Base-by-base conservation (phyloP, 176 grass and related monocot genomes). In the Oryza glaberrima region DNA sequence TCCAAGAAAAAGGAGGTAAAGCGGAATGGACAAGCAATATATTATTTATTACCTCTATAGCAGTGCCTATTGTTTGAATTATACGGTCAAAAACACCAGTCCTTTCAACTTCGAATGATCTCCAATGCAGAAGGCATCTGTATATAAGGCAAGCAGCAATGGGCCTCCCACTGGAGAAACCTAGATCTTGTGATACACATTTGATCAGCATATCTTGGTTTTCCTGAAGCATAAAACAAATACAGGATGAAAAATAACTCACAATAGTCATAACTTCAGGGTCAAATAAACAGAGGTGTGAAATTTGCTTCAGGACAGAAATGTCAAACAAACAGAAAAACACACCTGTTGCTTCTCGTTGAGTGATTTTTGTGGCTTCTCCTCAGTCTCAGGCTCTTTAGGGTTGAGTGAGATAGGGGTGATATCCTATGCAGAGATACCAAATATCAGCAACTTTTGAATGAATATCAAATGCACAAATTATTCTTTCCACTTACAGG, bases 71-170 rank as follows among this genome's bases (percentile, higher is more conserved):
- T 74, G 90, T 90, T 92, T 99, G 97, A 75, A 96, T 96, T 84
- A 99, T 89, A 34, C 90, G 97, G 52, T 99, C 97, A 8, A 99
- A 99, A 84, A 94, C 87, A 88, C 88, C 91, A 68, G 97, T 99
- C 77, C 94, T 94, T 82, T 99, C 97, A 84, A 99, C 97, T 89
- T 99, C 97, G 80, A 99, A 99, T 86, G 97, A 96, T 94, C 97
- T 95, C 97, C 97, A 99, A 65, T 99, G 94, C 80, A 94, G 92
- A 86, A 99, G 93, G 77, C 97, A 96, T 86, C 82, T 96, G 80
- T 96, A 99, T 85, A 96, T 92, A 84, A 99, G 87, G 48, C 91
- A 95, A 94, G 94, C 94, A 76, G 94, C 94, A 83, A 99, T 95
- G 56, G 94, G 92, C 78, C 92, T 94, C 66, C 92, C 82, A 20